phyloP scores from a whole-genome alignment of 2,329 filamentous ascomycete species.

The Fusarium pseudograminearum region DNA sequence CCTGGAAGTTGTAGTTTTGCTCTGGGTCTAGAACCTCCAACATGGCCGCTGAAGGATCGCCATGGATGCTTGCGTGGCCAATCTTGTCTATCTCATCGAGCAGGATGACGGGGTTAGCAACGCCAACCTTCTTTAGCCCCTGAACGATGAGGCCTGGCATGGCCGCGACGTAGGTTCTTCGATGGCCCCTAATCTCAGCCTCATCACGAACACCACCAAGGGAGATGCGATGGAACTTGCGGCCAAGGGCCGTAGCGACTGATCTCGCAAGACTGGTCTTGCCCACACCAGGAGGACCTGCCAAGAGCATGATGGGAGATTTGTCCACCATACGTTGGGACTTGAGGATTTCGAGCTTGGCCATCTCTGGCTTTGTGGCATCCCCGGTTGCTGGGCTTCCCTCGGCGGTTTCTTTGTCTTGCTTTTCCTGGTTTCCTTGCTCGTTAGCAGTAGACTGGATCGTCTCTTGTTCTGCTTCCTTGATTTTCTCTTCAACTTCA shows the following conservation, averaged over 20 bases:
- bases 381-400: slow-evolving; percentile 45
- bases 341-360: slow-evolving; percentile 80
- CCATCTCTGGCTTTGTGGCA: slow-evolving; percentile 54
- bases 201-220: slow-evolving; percentile 96
- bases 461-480: slow-evolving; percentile 70
- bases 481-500: slow-evolving; percentile 83
- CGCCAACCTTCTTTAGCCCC: slow-evolving; percentile 93
- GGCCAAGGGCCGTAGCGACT: slow-evolving; percentile 88
- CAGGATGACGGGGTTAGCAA: slow-evolving; percentile 93
- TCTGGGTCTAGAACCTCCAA: slow-evolving; percentile 97
- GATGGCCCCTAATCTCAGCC: slow-evolving; percentile 94
- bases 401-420: slow-evolving; percentile 34
- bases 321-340: slow-evolving; percentile 91
- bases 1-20: slow-evolving; percentile 93
- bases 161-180: slow-evolving; percentile 96
- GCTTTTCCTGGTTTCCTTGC: slow-evolving; percentile 31
- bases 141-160: slow-evolving; percentile 97
- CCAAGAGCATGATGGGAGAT: slow-evolving; percentile 92
- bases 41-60: slow-evolving; percentile 97
- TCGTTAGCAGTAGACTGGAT: slow-evolving; percentile 50
- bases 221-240: slow-evolving; percentile 97
- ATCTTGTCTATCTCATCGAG: slow-evolving; percentile 99
- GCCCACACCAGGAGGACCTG: slow-evolving; percentile 92
- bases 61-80: slow-evolving; percentile 89
- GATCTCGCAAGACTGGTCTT: slow-evolving; percentile 97